Evolutionary conservation across 495 filamentous ascomycete genomes (phyloP), one percentile per base, ranked within the genome.

Genomic region (Penicillium pulvis): DNA sequence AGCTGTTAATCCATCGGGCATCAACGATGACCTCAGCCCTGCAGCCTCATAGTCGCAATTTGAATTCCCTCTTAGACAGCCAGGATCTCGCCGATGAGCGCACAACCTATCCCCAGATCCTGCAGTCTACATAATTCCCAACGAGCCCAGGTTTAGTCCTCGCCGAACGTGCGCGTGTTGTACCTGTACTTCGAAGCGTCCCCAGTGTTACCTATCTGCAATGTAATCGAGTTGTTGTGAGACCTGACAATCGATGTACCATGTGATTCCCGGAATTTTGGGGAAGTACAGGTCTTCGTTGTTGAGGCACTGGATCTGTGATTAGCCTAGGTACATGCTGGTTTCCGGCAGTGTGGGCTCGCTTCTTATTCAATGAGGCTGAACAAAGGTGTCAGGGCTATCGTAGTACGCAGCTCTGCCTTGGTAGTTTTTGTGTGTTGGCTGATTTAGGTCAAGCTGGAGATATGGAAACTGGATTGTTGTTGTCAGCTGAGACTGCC

Each of bases 71-170:
- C 16, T 5, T 17, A 17, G 46, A 11, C 43, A 42, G 20, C 20
- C 20, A 2, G 6, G 17, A 55, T 57, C 26, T 23, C 45, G 28
- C 28, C 28, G 28, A 28, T 28, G 28, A 28, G 20, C 35, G 45
- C 14, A 50, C 33, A 57, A 31, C 12, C n/a, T 14, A 6, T 6
- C 45, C 53, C 61, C 44, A 54, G 49, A 57, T 60, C 61, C 59
- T 60, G 20, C 53, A 49, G 56, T 51, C 43, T 55, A 36, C 28
- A 35, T 46, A 24, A 58, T 64, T 61, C 24, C 14, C 61, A 64
- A 64, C 46, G 45, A 24, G 54, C 24, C 54, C 54, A 63, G 57
- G 56, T 51, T 42, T 12, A 17, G 24, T 31, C 24, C 14, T 31
- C 46, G 16, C 26, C 26, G 26, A 17, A 49, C 26, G 26, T 49